A percentile compares a stretch with the other conserved stretches of the same genome.
These are phyloP conservation scores for Pseudonitzschia delicatissima DNA, from an alignment of 108 stramenopile genomes.

Conservation along the genomic window DNA sequence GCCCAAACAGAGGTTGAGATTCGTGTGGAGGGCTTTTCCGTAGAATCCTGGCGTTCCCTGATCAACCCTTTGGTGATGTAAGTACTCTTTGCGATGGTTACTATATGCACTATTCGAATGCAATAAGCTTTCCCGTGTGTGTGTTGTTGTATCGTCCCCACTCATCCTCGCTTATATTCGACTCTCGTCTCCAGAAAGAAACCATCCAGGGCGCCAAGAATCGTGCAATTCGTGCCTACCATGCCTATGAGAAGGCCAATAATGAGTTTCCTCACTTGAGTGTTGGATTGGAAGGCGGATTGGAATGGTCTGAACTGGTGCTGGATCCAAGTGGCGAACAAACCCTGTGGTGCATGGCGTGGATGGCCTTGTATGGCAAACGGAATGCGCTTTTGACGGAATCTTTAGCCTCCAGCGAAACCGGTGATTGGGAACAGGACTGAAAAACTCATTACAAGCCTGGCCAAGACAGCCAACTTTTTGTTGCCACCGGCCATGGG, in stretches of 20 bases:
- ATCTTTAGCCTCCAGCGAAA: conserved; percentile 20
- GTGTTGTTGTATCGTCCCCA: background rate
- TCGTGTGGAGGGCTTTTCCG: conserved; percentile 44
- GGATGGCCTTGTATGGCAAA: conserved; percentile 84
- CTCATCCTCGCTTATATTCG: background rate
- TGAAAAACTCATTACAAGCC: conserved; percentile 31
- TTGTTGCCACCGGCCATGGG: conserved; percentile 65
- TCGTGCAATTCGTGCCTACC: conserved; percentile 67
- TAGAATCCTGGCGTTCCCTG: conserved; percentile 70
- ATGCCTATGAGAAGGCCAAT: conserved; percentile 31
- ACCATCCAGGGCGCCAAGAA: conserved; percentile 80
- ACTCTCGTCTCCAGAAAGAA: conserved; percentile 39
- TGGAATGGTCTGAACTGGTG: conserved; percentile 52
- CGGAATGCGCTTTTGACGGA: conserved; percentile 26
- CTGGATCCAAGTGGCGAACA: conserved; percentile 13
- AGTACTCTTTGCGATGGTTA: background rate
- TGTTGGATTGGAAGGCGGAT: conserved; percentile 92
- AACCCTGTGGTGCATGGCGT: conserved; percentile 88
- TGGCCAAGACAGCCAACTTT: conserved; percentile 82
- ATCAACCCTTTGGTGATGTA: conserved; percentile 89
- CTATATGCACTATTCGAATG: background rate
- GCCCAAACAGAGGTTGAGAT: conserved; percentile 17
- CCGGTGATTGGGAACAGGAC: conserved; percentile 8
- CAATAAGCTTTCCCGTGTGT: background rate
- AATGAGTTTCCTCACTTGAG: conserved; percentile 56